Evolutionary conservation across 371 early-diverging fungal species (phyloP).

Genomic region (Syncephalastrum racemosum): DNA sequence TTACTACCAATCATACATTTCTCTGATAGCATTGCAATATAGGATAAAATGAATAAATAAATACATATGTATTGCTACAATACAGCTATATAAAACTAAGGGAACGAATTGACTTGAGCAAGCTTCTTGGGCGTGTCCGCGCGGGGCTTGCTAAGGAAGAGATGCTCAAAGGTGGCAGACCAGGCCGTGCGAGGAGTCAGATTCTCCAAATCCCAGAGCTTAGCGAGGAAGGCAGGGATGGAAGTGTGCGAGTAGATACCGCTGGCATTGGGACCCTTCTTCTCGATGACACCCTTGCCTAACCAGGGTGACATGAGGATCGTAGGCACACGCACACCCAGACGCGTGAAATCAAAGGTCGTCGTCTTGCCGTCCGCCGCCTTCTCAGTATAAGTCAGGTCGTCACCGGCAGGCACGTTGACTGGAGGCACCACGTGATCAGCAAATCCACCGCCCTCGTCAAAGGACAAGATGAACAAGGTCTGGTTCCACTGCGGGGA

Average conservation of each 20-base stretch:
- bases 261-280: conserved; percentile 12
- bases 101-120: conserved; percentile 1
- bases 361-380: conserved; percentile 1
- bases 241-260: conserved; percentile 31
- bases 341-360: conserved; percentile 26
- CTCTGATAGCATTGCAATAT: too few relatives aligned
- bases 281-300: conserved; percentile 20
- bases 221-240: conserved; percentile 32
- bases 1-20: too few relatives aligned
- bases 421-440: conserved; percentile 15
- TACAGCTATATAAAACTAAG: neutral
- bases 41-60: too few relatives aligned
- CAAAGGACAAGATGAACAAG: conserved; percentile 4
- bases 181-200: conserved; percentile 37
- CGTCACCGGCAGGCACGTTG: conserved; percentile 12
- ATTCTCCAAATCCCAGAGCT: conserved; percentile 26
- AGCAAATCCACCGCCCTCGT: conserved; percentile 3
- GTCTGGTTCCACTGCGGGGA: conserved; percentile 38
- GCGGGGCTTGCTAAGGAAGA: conserved; percentile 10
- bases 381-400: conserved; percentile 15
- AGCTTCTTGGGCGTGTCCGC: conserved; percentile 8
- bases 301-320: conserved; percentile 40
- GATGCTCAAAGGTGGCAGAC: conserved; percentile 22
- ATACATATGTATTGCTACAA: too few relatives aligned
- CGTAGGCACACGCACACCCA: conserved; percentile 50